Conservation (phyloP, 2,329 filamentous ascomycete species). For the Pestalotiopsis sp. region DNA sequence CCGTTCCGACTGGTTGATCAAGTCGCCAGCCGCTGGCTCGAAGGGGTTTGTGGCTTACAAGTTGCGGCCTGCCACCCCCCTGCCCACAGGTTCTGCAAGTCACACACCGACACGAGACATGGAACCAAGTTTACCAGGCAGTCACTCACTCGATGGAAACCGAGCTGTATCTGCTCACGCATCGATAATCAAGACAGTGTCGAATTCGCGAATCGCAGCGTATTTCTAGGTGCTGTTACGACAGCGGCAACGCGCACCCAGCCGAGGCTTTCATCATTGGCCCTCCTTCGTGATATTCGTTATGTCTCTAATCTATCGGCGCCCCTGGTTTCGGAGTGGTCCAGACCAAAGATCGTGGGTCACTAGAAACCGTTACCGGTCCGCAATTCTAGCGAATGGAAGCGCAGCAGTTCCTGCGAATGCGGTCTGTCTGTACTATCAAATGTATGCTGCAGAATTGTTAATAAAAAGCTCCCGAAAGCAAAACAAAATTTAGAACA, state of each 20-base stretch:
- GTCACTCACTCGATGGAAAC: neutral
- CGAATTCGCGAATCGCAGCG: too few species aligned
- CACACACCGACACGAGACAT: constrained; percentile 4
- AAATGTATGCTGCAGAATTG: neutral
- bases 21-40: neutral
- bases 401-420: neutral
- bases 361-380: neutral
- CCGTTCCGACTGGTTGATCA: constrained; percentile 3
- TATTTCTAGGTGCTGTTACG: neutral
- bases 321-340: neutral
- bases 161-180: too few species aligned
- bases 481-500: neutral
- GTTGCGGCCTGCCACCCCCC: neutral
- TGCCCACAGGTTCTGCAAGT: neutral
- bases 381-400: neutral
- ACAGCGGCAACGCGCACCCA: neutral
- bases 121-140: neutral
- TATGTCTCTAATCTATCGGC: neutral
- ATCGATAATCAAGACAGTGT: too few species aligned
- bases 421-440: neutral
- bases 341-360: neutral
- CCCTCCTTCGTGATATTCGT: neutral
- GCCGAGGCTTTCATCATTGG: neutral
- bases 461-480: neutral
- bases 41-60: neutral